Base-by-base conservation (phyloP, 2,329 filamentous ascomycete genomes). In the Colletotrichum magnum region DNA sequence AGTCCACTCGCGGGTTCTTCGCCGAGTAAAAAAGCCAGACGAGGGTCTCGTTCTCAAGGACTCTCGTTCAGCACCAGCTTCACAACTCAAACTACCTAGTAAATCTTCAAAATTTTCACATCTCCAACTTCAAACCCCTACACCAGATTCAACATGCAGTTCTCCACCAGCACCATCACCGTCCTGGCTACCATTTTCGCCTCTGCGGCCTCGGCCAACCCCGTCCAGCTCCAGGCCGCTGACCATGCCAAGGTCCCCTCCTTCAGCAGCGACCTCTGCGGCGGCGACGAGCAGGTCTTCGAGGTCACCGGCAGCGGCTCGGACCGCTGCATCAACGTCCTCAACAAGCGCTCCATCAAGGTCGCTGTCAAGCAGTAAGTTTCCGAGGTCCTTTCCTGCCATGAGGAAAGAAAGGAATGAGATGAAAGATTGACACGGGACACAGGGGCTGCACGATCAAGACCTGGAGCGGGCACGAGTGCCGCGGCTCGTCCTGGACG, bases 191-290 rank as follows among this genome's bases (percentile, higher is more conserved):
- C 43, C 7, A 9, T 15, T 18, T 6, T 56, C 15, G 54, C 47
- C 1, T 24, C 54, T 15, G n/a, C 6, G 36, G 24, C 54, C 9
- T 18, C 58, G 5, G 47, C 62, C 2, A 59, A 52, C 54, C 47
- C 62, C 0, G 45, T 59, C 12, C 18, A 64, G 24, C 12, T 64
- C 2, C 32, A 64, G 16, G 36, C 26, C 54, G 53, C n/a, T 13
- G 47, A 39, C 62, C 56, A 58, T n/a, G 56, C 54, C 54, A 59
- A 64, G 47, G 62, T 64, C 7, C 26, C 56, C n/a, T 58, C 54
- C 24, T 64, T 59, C 54, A 52, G 53, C 13, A 21, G 28, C 39
- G n/a, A 64, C 41, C 62, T 64, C 12, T 64, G 62, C 62, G 43
- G 5, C 10, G 36, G 36, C 32, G 47, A 26, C 32, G 18, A 41